phyloP scores from a whole-genome alignment of 108 stramenopile species.

The Phaeodactylum tricornutum region DNA sequence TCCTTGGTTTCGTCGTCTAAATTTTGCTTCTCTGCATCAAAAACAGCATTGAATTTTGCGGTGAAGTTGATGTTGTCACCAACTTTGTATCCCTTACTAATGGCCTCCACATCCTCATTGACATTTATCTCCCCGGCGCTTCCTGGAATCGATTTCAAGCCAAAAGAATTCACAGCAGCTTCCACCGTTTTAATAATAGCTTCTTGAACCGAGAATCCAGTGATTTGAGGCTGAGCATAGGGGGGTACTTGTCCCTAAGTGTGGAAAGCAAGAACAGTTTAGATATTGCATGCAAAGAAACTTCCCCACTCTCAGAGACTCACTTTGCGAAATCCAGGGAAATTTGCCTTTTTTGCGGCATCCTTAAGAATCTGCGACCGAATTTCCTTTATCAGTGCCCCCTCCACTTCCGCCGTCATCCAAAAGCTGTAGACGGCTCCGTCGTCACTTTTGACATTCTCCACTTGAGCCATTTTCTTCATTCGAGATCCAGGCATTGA shows the following conservation, averaged over 20 bases:
- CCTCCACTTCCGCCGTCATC: constrained; percentile 48
- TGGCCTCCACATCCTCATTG: constrained; percentile 56
- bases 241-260: constrained; percentile 76
- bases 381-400: constrained; percentile 45
- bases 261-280: not conserved
- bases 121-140: constrained; percentile 45
- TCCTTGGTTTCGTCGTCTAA: too few relatives aligned
- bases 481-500: constrained; percentile 48
- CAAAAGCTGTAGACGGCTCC: constrained; percentile 63
- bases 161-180: constrained; percentile 62
- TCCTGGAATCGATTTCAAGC: constrained; percentile 55
- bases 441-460: constrained; percentile 21
- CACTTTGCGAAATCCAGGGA: constrained; percentile 79
- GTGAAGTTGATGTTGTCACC: constrained; percentile 65
- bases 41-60: constrained; percentile 52
- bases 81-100: constrained; percentile 66
- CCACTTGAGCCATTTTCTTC: constrained; percentile 58
- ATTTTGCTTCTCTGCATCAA: constrained; percentile 36
- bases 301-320: too few relatives aligned
- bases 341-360: constrained; percentile 71
- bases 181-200: constrained; percentile 68
- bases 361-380: constrained; percentile 61
- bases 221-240: constrained; percentile 77
- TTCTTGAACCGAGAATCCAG: constrained; percentile 70
- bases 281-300: too few relatives aligned